phyloP scores from a whole-genome alignment of 2,329 filamentous ascomycete species.

The Arthrobotrys musiformis region DNA sequence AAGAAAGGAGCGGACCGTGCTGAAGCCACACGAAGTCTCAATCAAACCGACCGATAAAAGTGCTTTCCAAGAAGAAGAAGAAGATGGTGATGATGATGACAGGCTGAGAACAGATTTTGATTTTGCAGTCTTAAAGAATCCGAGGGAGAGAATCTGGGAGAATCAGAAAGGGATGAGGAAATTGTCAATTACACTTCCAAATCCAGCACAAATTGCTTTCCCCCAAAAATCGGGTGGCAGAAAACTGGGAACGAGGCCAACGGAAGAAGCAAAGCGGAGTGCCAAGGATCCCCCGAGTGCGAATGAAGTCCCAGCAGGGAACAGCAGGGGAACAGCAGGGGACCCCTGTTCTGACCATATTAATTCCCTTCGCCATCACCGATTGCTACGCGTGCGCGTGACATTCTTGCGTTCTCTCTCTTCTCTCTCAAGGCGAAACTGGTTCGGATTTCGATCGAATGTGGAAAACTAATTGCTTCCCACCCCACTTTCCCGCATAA shows the following conservation, averaged over 20 bases:
- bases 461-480: background rate
- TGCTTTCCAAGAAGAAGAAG: background rate
- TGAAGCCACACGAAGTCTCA: conserved; percentile 17
- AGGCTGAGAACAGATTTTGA: conserved; percentile 2
- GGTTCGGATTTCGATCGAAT: background rate
- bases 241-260: conserved; percentile 8
- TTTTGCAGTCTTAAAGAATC: background rate
- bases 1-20: conserved; percentile 48
- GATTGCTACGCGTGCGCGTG: conserved; percentile 51
- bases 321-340: no score
- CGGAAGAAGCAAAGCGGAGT: background rate
- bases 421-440: conserved; percentile 22
- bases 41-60: background rate
- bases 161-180: conserved; percentile 46
- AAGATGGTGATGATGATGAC: conserved; percentile 8
- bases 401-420: conserved; percentile 51
- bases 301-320: no score
- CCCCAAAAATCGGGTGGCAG: conserved; percentile 48
- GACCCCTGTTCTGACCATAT: no score
- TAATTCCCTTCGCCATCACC: conserved; percentile 39
- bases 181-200: conserved; percentile 54
- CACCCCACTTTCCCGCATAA: conserved; percentile 16
- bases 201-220: conserved; percentile 32
- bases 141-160: no score
- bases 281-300: background rate